Percentiles rank a stretch among this genome's conserved stretches.
phyloP scores from a whole-genome alignment of 306 rosid species.

The Calophaca sinica region DNA sequence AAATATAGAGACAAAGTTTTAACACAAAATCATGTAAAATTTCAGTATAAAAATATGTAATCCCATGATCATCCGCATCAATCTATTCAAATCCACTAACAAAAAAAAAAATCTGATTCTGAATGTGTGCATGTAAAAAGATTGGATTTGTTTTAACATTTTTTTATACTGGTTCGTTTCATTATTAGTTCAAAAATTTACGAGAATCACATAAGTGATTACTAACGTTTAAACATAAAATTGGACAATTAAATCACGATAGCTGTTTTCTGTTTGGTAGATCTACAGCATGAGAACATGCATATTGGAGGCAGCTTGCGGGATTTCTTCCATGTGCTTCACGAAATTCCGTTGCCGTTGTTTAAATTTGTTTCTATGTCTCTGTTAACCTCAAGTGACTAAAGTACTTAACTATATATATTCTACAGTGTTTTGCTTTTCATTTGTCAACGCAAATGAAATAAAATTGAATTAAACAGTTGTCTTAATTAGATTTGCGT shows the following conservation, averaged over 20 bases:
- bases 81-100: not conserved
- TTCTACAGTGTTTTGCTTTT: constrained; percentile 22
- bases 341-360: constrained; percentile 20
- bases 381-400: constrained; percentile 25
- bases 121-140: not conserved
- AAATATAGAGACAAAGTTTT: not conserved
- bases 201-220: not conserved
- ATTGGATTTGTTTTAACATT: constrained; percentile 9
- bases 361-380: not conserved
- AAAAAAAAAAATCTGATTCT: not conserved
- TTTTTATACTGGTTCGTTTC: constrained; percentile 7
- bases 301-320: constrained; percentile 50
- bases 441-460: constrained; percentile 40
- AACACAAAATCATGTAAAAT: not conserved
- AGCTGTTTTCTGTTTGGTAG: constrained; percentile 44
- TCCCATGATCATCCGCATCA: not conserved
- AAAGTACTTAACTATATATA: constrained; percentile 11
- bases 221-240: constrained; percentile 28
- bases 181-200: constrained; percentile 31
- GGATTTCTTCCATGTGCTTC: constrained; percentile 53
- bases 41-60: too few species aligned
- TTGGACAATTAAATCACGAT: constrained; percentile 22
- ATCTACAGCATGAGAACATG: constrained; percentile 60
- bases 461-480: constrained; percentile 20
- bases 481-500: not conserved